These are phyloP conservation scores for Acacia acuminata DNA, from an alignment of 306 rosid species.

Conservation along the genomic window DNA sequence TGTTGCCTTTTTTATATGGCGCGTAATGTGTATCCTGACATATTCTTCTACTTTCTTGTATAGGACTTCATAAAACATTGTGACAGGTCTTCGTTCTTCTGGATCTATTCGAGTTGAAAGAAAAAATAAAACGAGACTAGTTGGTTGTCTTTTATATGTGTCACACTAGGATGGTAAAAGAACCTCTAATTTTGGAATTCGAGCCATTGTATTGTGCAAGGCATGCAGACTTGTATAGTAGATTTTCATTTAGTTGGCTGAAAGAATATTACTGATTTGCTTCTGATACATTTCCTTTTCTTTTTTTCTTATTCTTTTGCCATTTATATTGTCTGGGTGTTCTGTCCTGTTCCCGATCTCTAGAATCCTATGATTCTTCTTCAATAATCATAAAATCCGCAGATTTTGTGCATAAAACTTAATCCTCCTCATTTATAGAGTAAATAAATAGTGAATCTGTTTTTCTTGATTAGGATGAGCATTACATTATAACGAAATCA, in stretches of 20 bases:
- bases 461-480: not conserved
- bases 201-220: conserved; percentile 39
- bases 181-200: conserved; percentile 37
- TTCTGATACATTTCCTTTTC: conserved; percentile 10
- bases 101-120: conserved; percentile 59
- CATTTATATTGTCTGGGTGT: not conserved
- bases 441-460: not conserved
- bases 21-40: conserved; percentile 51
- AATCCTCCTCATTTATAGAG: not conserved
- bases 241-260: conserved; percentile 22
- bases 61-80: conserved; percentile 90
- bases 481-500: not conserved
- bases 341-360: not conserved
- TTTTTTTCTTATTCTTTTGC: not conserved
- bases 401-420: not conserved
- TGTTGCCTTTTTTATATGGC: conserved; percentile 23
- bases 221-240: conserved; percentile 32
- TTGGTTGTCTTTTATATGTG: conserved; percentile 41
- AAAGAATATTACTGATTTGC: conserved; percentile 20
- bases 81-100: conserved; percentile 67
- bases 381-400: not conserved
- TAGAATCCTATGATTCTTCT: not conserved
- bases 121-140: conserved; percentile 34
- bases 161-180: conserved; percentile 34
- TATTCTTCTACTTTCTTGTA: conserved; percentile 55